Conservation (phyloP, 306 rosid genomes). For the Casuarina glauca region DNA sequence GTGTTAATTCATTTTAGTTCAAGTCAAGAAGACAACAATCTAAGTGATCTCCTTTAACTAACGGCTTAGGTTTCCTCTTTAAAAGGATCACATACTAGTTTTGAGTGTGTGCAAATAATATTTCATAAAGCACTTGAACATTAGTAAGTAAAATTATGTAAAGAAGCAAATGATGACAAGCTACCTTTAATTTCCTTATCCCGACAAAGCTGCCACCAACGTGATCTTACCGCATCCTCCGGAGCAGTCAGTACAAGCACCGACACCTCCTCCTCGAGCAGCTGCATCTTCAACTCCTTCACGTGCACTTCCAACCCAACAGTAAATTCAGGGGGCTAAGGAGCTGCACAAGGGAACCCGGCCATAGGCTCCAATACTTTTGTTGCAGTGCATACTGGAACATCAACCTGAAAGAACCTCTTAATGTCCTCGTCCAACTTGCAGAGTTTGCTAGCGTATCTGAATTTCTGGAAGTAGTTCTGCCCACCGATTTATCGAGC, state of each 20-base stretch:
- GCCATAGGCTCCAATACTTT: slow-evolving; percentile 12
- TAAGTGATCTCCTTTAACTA: not conserved
- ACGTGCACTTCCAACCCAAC: slow-evolving; percentile 55
- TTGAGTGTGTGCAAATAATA: not conserved
- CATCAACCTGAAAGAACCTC: slow-evolving; percentile 16
- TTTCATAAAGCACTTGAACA: not conserved
- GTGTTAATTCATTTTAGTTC: not conserved
- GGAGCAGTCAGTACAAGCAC: slow-evolving; percentile 47
- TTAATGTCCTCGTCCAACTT: slow-evolving; percentile 22
- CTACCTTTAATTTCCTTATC: slow-evolving; percentile 48
- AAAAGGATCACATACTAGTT: not conserved
- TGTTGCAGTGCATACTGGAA: slow-evolving; percentile 24
- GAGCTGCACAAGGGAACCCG: slow-evolving; percentile 29
- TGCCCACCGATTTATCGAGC: slow-evolving; percentile 33
- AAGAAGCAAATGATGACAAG: not conserved
- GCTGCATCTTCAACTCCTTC: slow-evolving; percentile 44
- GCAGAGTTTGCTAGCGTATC: slow-evolving; percentile 36
- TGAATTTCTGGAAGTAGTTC: slow-evolving; percentile 24
- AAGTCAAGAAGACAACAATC: not conserved
- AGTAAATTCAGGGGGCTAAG: slow-evolving; percentile 26
- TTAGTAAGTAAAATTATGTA: not conserved
- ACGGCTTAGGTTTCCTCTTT: not conserved
- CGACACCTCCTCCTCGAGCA: slow-evolving; percentile 25
- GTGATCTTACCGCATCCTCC: slow-evolving; percentile 63
- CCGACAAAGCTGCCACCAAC: slow-evolving; percentile 43